Evolutionary conservation across 2,329 filamentous ascomycete genomes (phyloP).

Genomic region (Furcasterigmium sp.): DNA sequence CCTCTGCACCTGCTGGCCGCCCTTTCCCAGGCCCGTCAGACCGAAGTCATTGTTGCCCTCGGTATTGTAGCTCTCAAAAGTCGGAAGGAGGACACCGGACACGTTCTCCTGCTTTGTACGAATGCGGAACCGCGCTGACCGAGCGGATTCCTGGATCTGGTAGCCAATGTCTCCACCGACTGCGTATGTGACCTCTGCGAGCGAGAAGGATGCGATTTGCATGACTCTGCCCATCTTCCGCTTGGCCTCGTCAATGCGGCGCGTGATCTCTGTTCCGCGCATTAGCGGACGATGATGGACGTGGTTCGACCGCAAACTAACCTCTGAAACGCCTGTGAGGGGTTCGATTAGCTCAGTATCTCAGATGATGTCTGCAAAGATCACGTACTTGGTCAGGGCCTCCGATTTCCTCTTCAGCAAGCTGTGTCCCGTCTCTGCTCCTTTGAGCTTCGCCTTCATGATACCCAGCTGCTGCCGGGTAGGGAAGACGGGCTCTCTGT

Average conservation of each 20-base stretch:
- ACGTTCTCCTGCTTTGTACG: constrained; percentile 98
- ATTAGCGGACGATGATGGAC: not conserved
- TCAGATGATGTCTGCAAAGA: not conserved
- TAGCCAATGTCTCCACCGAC: constrained; percentile 94
- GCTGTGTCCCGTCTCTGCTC: constrained; percentile 84
- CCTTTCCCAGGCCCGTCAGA: constrained; percentile 91
- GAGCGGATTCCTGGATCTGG: constrained; percentile 94
- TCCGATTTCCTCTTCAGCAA: constrained; percentile 97
- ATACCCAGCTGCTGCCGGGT: constrained; percentile 93
- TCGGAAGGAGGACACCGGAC: constrained; percentile 87
- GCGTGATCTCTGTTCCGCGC: constrained; percentile 74
- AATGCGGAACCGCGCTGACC: constrained; percentile 86
- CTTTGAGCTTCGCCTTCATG: constrained; percentile 98
- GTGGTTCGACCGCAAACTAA: constrained; percentile 26
- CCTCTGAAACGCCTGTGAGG: constrained; percentile 77
- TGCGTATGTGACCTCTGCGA: constrained; percentile 95
- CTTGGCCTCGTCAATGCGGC: constrained; percentile 96
- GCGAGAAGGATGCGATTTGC: constrained; percentile 96
- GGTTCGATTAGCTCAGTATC: not conserved
- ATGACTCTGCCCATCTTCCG: constrained; percentile 99
- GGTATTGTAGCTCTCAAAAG: constrained; percentile 85
- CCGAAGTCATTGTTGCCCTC: constrained; percentile 95
- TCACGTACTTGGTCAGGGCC: constrained; percentile 86
- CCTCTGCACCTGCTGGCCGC: constrained; percentile 92
- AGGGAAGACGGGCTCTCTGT: constrained; percentile 93